Evolutionary conservation across 192 early-diverging fungal species (phyloP).

Genomic region (Jimgerdemannia lactiflua): DNA sequence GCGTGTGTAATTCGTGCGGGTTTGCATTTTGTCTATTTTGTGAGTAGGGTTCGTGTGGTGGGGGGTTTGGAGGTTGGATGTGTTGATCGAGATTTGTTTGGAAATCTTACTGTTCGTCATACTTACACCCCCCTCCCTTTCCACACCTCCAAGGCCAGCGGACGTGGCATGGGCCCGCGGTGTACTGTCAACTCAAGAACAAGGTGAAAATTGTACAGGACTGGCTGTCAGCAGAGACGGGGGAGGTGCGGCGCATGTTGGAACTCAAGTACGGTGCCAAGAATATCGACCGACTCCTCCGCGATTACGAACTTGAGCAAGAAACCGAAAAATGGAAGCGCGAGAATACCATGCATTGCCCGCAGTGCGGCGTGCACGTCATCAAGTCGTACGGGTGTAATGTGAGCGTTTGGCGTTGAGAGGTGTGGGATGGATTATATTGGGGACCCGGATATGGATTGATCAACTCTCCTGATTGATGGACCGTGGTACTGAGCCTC

Average conservation of each 20-base stretch:
- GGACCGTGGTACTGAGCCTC: too few species aligned
- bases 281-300: slow-evolving; percentile 22
- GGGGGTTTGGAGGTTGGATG: too few species aligned
- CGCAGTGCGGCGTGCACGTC: slow-evolving; percentile 18
- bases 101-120: too few species aligned
- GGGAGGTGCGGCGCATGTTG: slow-evolving; percentile 6
- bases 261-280: slow-evolving; percentile 26
- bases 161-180: slow-evolving; percentile 18
- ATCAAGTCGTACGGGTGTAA: slow-evolving; percentile 31
- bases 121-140: not conserved
- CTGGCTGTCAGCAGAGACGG: slow-evolving; percentile 14
- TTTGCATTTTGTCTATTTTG: slow-evolving; percentile 31
- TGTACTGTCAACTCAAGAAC: slow-evolving; percentile 17
- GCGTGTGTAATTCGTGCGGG: slow-evolving; percentile 19
- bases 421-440: too few species aligned
- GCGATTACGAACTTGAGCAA: slow-evolving; percentile 14
- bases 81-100: too few species aligned
- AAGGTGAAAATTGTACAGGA: slow-evolving; percentile 14
- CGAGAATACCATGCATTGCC: slow-evolving; percentile 23
- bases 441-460: not conserved
- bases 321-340: slow-evolving; percentile 22
- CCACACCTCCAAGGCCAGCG: not conserved
- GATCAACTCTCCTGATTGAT: too few species aligned
- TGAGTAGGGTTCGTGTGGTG: slow-evolving; percentile 8
- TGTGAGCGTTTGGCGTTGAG: not conserved